Base-by-base conservation (phyloP, 2,329 filamentous ascomycete genomes). In the Aspergillus puulaauensis region DNA sequence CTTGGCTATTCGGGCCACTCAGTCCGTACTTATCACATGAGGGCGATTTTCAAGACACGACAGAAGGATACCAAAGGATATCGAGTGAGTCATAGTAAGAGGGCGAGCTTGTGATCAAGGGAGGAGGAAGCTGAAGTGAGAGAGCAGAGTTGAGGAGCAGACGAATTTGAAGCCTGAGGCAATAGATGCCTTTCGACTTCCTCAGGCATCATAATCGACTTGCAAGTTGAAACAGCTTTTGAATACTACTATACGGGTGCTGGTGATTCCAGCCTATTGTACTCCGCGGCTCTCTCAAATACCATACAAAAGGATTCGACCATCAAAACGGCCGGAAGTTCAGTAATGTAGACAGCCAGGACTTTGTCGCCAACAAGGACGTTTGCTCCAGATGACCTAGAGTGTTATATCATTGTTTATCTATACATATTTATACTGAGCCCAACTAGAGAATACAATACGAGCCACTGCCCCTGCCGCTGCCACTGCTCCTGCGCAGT, bases 1-100 rank as follows among this genome's bases (percentile, higher is more conserved):
- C 40, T 57, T 56, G 57, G 57, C 58, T 54, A 63, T 60, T 57
- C 44, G 52, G 31, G 45, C 56, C 53, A 55, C 51, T 56, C 56
- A 59, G 62, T 58, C 21, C 33, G 47, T 40, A 40, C n/a, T 52
- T 53, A 41, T 40, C 48, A 21, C 40, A 54, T n/a, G 31, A 23
- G 31, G n/a, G 23, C 19, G 48, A 21, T 21, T 23, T n/a, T 33
- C 6, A 35, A 51, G 51, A 39, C 14, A 40, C 11, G 24, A 39
- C 24, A 47, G 23, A 19, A 27, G 14, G 35, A 21, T 27, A 12
- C 41, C 24, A 21, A 17, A 9, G 33, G 46, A 41, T 43, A 48
- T 50, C 14, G 31, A 51, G 35, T 50, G 44, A 56, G 58, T 54
- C 51, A 55, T 48, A 52, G 37, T 21, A 35, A 19, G 47, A 23